These are phyloP conservation scores for Golubevia sp. DNA, from an alignment of 1,284 basidiomycete species.

Conservation along the genomic window DNA sequence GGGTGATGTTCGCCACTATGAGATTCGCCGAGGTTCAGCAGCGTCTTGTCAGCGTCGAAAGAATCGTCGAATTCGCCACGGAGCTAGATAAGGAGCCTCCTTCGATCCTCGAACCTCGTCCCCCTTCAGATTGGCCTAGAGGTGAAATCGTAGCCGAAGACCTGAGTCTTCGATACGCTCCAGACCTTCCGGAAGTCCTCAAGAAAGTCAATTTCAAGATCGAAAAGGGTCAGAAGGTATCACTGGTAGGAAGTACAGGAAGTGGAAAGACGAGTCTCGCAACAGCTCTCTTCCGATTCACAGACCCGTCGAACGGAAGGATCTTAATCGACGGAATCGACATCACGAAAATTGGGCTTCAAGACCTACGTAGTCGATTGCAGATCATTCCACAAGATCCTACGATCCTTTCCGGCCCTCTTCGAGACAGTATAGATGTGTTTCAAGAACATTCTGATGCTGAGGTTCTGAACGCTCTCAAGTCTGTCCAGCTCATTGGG, in stretches of 20 bases:
- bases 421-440: not conserved
- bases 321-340: conserved; percentile 1
- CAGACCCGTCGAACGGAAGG: not conserved
- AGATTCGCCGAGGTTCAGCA: not conserved
- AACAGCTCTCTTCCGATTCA: conserved; percentile 1
- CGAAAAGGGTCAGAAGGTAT: not conserved
- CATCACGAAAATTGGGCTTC: not conserved
- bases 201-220: not conserved
- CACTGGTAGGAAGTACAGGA: not conserved
- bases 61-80: not conserved
- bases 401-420: not conserved
- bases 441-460: conserved; percentile 1
- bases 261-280: conserved; percentile 2
- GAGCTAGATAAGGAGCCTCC: conserved; percentile 2
- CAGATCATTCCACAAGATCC: conserved; percentile 2
- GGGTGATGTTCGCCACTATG: not conserved
- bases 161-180: not conserved
- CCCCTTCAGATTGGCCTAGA: not conserved
- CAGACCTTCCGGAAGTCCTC: not conserved
- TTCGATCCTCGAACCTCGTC: not conserved
- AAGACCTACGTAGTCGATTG: not conserved
- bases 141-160: conserved; percentile 1
- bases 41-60: not conserved
- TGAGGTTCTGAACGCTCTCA: not conserved
- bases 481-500: not conserved